Evolutionary conservation across 2,329 filamentous ascomycete species (phyloP), one percentile per base, ranked within the genome.

Genomic region (Alternaria consortialis): DNA sequence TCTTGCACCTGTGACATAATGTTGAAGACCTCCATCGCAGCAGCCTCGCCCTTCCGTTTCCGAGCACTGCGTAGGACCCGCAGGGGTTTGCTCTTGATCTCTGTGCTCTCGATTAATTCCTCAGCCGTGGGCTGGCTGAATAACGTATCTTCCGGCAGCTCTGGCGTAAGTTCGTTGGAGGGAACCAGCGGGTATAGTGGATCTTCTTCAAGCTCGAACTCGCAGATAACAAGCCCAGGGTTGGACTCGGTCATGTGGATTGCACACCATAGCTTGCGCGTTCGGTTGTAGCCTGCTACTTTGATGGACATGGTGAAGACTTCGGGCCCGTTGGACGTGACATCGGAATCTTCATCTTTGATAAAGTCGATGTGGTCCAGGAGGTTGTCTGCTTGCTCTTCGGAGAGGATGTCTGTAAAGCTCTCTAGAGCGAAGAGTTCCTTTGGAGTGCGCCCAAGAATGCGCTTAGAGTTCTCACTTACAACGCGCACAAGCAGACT

Each of bases 1-100:
- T 97, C 92, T 74, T 97, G 93, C 1, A 97, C 90, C 74, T 97
- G 93, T 1, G 91, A 92, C 87, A 97, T 91, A 65, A 97, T 93
- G 77, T 93, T 93, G 78, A 96, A 96, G 1, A 95, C 91, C 70
- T 96, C 91, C 89, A 95, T 95, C 0, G 91, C 91, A 5, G 90
- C 90, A 46, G 92, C 91, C 72, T 95, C 91, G 6, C 91, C 91
- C 67, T 88, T 87, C 51, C 90, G 84, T 71, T 91, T 92, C 9
- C 92, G 86, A 0, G 92, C 91, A 72, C 89, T 92, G 36, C 91
- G 84, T 25, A 95, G 76, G 2, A 95, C 87, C 37, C 92, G 85
- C n/a, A 97, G 80, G 5, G 92, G 93, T 66, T 89, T 91, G 77
- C 91, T 95, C 50, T 86, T 81, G 29, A 90, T 88, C 57, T 91